Percentiles rank a stretch among this genome's conserved stretches.
phyloP scores from a whole-genome alignment of 345 rosid species.

The Salix arbutifolia region DNA sequence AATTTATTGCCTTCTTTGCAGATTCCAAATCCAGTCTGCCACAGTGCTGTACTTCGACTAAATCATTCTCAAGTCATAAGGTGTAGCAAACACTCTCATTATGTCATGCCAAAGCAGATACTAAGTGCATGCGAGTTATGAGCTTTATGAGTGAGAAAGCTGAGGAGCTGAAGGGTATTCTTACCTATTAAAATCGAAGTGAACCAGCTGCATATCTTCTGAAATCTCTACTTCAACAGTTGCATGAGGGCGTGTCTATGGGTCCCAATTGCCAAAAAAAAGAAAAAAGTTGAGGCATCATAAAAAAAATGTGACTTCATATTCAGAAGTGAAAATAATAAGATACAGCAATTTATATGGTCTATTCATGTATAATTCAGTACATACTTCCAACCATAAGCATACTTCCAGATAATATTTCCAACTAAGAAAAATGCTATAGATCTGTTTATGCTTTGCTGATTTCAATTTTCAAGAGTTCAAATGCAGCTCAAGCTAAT shows the following conservation, averaged over 20 bases:
- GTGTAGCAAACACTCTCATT: neutral
- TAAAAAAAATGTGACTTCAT: slow-evolving; percentile 1
- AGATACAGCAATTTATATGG: too few relatives aligned
- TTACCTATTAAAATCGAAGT: slow-evolving; percentile 96
- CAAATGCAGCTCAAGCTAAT: neutral
- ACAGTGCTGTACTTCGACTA: neutral
- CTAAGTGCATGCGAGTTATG: neutral
- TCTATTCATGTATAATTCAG: neutral
- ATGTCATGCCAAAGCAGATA: neutral
- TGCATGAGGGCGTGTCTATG: slow-evolving; percentile 94
- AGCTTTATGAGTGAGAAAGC: neutral
- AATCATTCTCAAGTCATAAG: neutral
- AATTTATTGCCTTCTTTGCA: neutral
- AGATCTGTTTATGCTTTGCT: neutral
- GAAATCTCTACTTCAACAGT: slow-evolving; percentile 99
- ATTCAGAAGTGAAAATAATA: neutral
- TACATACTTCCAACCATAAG: neutral
- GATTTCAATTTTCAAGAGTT: neutral
- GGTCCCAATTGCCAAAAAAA: slow-evolving; percentile 11
- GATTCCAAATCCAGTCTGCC: neutral
- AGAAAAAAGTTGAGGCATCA: slow-evolving; percentile 11
- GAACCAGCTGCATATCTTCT: slow-evolving; percentile 99
- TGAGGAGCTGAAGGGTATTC: neutral
- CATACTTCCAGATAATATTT: neutral
- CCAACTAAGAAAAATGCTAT: neutral